Evolutionary conservation across 306 rosid genomes (phyloP).

Genomic region (Trifolium fragiferum): DNA sequence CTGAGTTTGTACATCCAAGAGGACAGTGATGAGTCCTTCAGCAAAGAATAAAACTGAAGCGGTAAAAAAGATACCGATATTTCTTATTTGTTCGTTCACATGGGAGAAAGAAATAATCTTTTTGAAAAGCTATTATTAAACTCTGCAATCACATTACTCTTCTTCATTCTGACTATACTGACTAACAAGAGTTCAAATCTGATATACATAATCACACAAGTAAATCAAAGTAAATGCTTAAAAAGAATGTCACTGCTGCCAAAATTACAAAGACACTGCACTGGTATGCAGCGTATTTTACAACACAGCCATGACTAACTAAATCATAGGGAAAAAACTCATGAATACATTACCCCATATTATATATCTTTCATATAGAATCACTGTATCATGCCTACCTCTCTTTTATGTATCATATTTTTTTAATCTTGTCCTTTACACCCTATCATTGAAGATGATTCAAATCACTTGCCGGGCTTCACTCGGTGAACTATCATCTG

Average conservation of each 20-base stretch:
- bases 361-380: slow-evolving; percentile 54
- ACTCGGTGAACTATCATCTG: slow-evolving; percentile 57
- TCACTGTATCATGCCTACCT: slow-evolving; percentile 59
- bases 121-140: slow-evolving; percentile 43
- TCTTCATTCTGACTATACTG: slow-evolving; percentile 56
- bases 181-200: slow-evolving; percentile 58
- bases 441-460: slow-evolving; percentile 55
- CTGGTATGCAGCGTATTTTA: slow-evolving; percentile 68
- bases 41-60: slow-evolving; percentile 17
- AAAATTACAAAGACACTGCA: slow-evolving; percentile 73
- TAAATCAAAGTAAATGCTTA: slow-evolving; percentile 38
- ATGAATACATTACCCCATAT: slow-evolving; percentile 64
- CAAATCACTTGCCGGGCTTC: slow-evolving; percentile 44
- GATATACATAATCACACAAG: slow-evolving; percentile 62
- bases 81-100: slow-evolving; percentile 37
- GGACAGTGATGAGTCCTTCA: slow-evolving; percentile 23
- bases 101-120: slow-evolving; percentile 29
- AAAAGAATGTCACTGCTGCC: slow-evolving; percentile 77
- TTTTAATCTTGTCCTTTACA: slow-evolving; percentile 53
- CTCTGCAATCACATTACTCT: slow-evolving; percentile 67
- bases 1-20: slow-evolving; percentile 32
- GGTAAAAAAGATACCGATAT: slow-evolving; percentile 26
- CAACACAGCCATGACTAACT: slow-evolving; percentile 68
- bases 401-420: slow-evolving; percentile 50
- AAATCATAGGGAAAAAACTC: slow-evolving; percentile 60